Conservation (phyloP, 2,329 filamentous ascomycete genomes). For the Aureobasidium sp. region DNA sequence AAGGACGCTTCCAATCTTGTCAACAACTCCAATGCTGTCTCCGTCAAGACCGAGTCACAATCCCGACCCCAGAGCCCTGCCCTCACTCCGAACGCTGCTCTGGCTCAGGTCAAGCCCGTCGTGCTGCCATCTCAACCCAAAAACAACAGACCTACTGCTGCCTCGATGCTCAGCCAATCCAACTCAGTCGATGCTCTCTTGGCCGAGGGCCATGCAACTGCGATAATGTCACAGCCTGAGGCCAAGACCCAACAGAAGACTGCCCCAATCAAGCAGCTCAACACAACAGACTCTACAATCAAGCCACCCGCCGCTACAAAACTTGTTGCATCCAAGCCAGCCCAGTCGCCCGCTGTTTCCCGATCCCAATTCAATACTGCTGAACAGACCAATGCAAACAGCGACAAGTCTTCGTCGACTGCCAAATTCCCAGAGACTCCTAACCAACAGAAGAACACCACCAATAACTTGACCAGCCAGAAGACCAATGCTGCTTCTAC, state of each 20-base stretch:
- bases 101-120: background rate
- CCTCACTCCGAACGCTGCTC: background rate
- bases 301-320: background rate
- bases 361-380: background rate
- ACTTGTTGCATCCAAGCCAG: background rate
- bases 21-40: background rate
- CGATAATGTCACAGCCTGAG: constrained; percentile 14
- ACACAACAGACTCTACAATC: background rate
- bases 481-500: background rate
- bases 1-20: background rate
- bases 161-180: background rate
- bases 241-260: constrained; percentile 8
- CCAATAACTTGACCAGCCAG: background rate
- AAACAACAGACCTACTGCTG: background rate
- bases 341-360: background rate
- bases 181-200: constrained; percentile 17
- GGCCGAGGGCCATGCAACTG: constrained; percentile 20
- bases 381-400: background rate
- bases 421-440: constrained; percentile 1
- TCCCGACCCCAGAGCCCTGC: background rate
- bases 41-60: background rate
- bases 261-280: background rate
- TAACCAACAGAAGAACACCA: background rate
- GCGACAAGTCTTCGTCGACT: background rate
- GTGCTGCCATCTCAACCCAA: background rate